Evolutionary conservation across 2,329 filamentous ascomycete species (phyloP).

Genomic region (Septoria petroselini): DNA sequence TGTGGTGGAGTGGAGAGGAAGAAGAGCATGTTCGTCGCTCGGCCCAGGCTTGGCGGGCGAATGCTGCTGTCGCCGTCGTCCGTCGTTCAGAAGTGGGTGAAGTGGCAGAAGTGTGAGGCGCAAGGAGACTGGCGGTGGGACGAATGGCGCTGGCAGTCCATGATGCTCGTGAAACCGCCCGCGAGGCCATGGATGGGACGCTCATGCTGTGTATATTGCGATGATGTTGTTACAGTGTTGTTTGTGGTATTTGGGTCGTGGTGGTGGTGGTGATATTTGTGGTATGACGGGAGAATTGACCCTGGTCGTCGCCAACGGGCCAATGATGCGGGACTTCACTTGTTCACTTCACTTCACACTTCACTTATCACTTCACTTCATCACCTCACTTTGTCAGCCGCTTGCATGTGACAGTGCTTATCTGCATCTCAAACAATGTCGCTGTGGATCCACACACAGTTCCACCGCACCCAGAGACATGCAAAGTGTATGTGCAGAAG

Average conservation of each 20-base stretch:
- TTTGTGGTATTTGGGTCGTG: too few relatives aligned
- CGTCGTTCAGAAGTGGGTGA: conserved; percentile 6
- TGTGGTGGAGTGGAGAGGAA: conserved; percentile 11
- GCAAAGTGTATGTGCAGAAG: not conserved
- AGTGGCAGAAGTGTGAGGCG: conserved; percentile 11
- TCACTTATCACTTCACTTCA: conserved; percentile 1
- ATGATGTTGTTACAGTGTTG: not conserved
- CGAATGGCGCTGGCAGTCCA: conserved; percentile 36
- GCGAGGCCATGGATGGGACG: conserved; percentile 18
- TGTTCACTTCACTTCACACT: not conserved
- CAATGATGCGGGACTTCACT: conserved; percentile 9
- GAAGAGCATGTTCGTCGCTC: conserved; percentile 11
- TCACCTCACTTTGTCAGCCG: too few relatives aligned
- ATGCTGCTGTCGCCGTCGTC: conserved; percentile 25
- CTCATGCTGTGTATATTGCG: conserved; percentile 8
- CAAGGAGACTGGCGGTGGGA: conserved; percentile 24
- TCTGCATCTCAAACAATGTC: not conserved
- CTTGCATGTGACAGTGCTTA: conserved; percentile 10
- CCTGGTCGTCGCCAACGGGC: conserved; percentile 2
- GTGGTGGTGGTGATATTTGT: too few relatives aligned
- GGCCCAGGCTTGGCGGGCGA: conserved; percentile 24
- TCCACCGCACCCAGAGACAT: not conserved
- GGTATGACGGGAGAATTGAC: too few relatives aligned
- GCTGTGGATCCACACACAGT: too few relatives aligned
- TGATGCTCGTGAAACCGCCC: conserved; percentile 40